Percentiles rank a stretch among this genome's conserved stretches.
These are phyloP conservation scores for Yamadazyma dendronema DNA, from an alignment of 1,139 yeast species.

Conservation along the genomic window DNA sequence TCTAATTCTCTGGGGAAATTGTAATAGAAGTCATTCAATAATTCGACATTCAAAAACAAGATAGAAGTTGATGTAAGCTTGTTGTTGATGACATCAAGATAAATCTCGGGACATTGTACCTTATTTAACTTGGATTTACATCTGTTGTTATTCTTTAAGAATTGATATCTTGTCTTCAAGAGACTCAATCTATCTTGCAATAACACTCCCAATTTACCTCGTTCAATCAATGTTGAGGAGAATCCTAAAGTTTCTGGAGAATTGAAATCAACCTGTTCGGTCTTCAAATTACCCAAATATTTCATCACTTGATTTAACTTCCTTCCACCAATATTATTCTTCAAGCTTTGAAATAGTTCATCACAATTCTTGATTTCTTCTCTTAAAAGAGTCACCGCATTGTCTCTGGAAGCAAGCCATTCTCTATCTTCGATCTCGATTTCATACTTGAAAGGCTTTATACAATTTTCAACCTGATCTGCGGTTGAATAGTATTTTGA, in stretches of 20 bases:
- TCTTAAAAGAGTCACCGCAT: slow-evolving; percentile 65
- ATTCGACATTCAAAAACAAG: slow-evolving; percentile 86
- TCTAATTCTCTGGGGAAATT: slow-evolving; percentile 95
- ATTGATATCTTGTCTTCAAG: slow-evolving; percentile 70
- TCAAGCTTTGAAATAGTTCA: slow-evolving; percentile 58
- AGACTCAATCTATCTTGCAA: slow-evolving; percentile 73
- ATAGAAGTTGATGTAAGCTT: slow-evolving; percentile 93
- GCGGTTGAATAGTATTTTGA: slow-evolving; percentile 87
- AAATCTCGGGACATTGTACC: slow-evolving; percentile 91
- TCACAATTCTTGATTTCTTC: slow-evolving; percentile 88
- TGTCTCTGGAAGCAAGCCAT: slow-evolving; percentile 82
- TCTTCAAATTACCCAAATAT: slow-evolving; percentile 56
- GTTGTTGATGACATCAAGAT: slow-evolving; percentile 87
- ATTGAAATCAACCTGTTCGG: slow-evolving; percentile 33
- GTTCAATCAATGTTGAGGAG: slow-evolving; percentile 64
- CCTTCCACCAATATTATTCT: slow-evolving; percentile 74
- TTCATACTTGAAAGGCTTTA: slow-evolving; percentile 95
- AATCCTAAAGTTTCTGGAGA: slow-evolving; percentile 73
- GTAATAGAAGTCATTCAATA: slow-evolving; percentile 90
- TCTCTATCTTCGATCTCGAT: slow-evolving; percentile 95
- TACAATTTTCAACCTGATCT: slow-evolving; percentile 97
- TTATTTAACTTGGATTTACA: slow-evolving; percentile 80
- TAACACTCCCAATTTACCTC: slow-evolving; percentile 86
- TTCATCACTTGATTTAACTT: slow-evolving; percentile 81
- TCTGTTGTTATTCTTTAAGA: slow-evolving; percentile 65